Base-by-base conservation (phyloP, 2,329 filamentous ascomycete species). In the Nemania abortiva region DNA sequence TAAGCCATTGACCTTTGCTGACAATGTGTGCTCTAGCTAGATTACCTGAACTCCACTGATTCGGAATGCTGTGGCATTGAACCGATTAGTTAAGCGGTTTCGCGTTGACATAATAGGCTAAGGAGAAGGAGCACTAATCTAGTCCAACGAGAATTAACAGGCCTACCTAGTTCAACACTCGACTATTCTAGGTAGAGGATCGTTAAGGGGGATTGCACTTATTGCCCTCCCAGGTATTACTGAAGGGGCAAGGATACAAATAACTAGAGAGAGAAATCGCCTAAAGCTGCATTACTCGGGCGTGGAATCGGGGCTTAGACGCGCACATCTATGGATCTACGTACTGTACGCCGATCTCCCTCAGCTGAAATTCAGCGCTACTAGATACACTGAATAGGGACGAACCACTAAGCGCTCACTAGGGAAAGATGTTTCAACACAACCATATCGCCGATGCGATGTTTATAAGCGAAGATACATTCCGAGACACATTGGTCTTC, bases 331-430 rank as follows among this genome's bases (percentile, higher is more conserved):
- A 29, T 49, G 52, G 22, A 11, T 27, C 15, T 53, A 7, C 7
- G 27, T 52, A 11, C 37, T 15, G 37, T 42, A 7, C 13, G 42
- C 42, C 34, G 24, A 58, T 45, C 54, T 11, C 3, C 15, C 10
- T 39, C 39, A 52, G 57, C 64, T 62, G 64, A 55, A n/a, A 27
- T 61, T 50, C 50, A 50, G 57, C 57, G 24, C n/a, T n/a, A n/a
- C 57, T 56, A 39, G 11, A 55, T 20, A 31, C 31, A 34, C 57
- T 56, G 27, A 6, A 55, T 15, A 31, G 9, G 18, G 10, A 59
- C 5, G 18, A 7, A 53, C n/a, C 34, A 18, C 47, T 54, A 34
- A 52, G 56, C 34, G 55, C 39, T 27, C n/a, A 52, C 57, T 2
- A 59, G 20, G 11, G 1, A 24, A 10, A 49, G 45, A 11, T 22